phyloP scores from a whole-genome alignment of 345 rosid species.

The Eucalyptus cladocalyx region DNA sequence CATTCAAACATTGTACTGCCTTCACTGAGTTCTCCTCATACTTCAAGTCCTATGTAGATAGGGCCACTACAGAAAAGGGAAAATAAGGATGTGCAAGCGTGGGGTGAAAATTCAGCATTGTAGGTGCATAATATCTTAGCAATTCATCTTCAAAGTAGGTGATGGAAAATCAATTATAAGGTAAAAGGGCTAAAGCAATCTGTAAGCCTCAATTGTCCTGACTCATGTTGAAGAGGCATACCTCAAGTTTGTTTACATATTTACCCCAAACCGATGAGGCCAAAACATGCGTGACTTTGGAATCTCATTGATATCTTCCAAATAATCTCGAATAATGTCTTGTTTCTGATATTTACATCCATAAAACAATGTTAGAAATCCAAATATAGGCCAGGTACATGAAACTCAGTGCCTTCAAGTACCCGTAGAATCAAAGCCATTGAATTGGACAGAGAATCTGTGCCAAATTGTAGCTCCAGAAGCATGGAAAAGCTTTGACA shows the following conservation, averaged over 20 bases:
- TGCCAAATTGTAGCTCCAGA: slow-evolving; percentile 60
- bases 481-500: slow-evolving; percentile 91
- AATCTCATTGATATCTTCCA: slow-evolving; percentile 93
- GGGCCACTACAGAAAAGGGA: no score
- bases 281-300: slow-evolving; percentile 39
- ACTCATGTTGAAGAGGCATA: not conserved
- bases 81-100: no score
- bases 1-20: no score
- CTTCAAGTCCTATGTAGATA: no score
- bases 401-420: not conserved
- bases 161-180: not conserved
- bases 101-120: not conserved
- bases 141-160: not conserved
- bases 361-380: not conserved
- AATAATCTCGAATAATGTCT: slow-evolving; percentile 86
- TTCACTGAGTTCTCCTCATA: no score
- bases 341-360: slow-evolving; percentile 44
- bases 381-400: not conserved
- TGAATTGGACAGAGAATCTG: slow-evolving; percentile 71
- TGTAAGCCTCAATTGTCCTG: not conserved
- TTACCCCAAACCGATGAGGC: no score
- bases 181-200: not conserved
- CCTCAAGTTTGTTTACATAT: slow-evolving; percentile 51
- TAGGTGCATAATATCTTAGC: not conserved
- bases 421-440: slow-evolving; percentile 99